A percentile compares a stretch with the other conserved stretches of the same genome.
Conservation (phyloP, 331 rosid genomes). For the Quercus tomentella region DNA sequence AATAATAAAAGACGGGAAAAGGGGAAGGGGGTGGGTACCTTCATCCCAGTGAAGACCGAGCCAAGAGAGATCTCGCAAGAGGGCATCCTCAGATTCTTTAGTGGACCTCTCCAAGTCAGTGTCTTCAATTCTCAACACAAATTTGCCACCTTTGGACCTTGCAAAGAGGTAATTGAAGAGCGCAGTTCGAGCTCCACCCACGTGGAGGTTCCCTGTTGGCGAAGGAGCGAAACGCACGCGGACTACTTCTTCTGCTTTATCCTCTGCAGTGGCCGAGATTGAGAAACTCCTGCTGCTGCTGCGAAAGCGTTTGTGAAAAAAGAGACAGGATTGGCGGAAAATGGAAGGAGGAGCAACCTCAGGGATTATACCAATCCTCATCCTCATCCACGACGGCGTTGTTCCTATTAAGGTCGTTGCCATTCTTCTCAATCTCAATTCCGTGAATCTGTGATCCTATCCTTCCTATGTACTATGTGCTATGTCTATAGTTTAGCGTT, state of each 20-base stretch:
- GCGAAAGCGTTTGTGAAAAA: background rate
- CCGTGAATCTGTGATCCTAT: too few species aligned
- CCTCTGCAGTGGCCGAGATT: conserved; percentile 35
- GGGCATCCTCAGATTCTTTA: conserved; percentile 77
- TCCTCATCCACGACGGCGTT: conserved; percentile 63
- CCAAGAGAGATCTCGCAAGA: conserved; percentile 88
- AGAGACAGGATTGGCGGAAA: conserved; percentile 33
- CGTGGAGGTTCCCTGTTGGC: conserved; percentile 90
- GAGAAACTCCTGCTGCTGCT: conserved; percentile 41
- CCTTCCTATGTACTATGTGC: too few species aligned
- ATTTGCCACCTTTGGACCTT: conserved; percentile 93
- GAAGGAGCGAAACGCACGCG: conserved; percentile 97
- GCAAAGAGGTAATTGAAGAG: conserved; percentile 87
- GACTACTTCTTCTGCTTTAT: conserved; percentile 24
- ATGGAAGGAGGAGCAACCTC: conserved; percentile 28
- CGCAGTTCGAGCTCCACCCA: conserved; percentile 99
- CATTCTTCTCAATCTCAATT: background rate
- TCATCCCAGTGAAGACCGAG: conserved; percentile 97
- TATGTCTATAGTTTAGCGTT: too few species aligned
- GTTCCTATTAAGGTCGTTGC: conserved; percentile 47
- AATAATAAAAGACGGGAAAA: background rate
- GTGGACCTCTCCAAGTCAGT: conserved; percentile 99
- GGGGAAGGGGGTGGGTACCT: conserved; percentile 27
- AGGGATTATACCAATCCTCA: conserved; percentile 27
- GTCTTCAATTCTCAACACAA: conserved; percentile 90